Evolutionary conservation across 306 rosid genomes (phyloP).

Genomic region (Vicia villosa): DNA sequence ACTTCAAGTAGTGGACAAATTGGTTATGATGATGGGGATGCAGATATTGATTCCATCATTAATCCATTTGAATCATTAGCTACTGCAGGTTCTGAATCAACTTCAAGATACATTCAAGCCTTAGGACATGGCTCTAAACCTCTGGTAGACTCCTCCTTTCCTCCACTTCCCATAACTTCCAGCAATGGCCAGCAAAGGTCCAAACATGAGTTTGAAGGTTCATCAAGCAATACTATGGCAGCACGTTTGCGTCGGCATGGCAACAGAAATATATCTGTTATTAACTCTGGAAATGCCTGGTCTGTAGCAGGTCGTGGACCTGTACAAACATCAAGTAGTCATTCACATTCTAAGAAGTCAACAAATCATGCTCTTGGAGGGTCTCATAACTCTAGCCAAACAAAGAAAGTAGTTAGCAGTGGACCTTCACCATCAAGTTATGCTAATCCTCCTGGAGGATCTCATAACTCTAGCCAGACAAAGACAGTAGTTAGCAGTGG

Average conservation of each 20-base stretch:
- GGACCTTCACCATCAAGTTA: conserved; percentile 45
- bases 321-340: conserved; percentile 44
- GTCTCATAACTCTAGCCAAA: conserved; percentile 43
- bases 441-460: conserved; percentile 24
- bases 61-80: conserved; percentile 65
- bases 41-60: conserved; percentile 57
- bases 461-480: conserved; percentile 41
- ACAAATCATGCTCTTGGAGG: conserved; percentile 43
- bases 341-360: conserved; percentile 51
- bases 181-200: conserved; percentile 58
- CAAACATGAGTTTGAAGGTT: conserved; percentile 56
- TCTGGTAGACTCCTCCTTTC: conserved; percentile 78
- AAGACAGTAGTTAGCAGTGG: conserved; percentile 35
- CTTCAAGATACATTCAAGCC: conserved; percentile 88
- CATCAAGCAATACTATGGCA: conserved; percentile 75
- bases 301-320: conserved; percentile 65
- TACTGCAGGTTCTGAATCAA: conserved; percentile 53
- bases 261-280: conserved; percentile 53
- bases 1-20: conserved; percentile 53
- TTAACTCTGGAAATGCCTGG: conserved; percentile 74
- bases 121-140: conserved; percentile 62
- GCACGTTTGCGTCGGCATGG: conserved; percentile 72
- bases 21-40: conserved; percentile 47
- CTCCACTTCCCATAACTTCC: conserved; percentile 69
- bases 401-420: conserved; percentile 21